Base-by-base conservation (phyloP, 2,329 filamentous ascomycete species). In the Fusarium sp. region DNA sequence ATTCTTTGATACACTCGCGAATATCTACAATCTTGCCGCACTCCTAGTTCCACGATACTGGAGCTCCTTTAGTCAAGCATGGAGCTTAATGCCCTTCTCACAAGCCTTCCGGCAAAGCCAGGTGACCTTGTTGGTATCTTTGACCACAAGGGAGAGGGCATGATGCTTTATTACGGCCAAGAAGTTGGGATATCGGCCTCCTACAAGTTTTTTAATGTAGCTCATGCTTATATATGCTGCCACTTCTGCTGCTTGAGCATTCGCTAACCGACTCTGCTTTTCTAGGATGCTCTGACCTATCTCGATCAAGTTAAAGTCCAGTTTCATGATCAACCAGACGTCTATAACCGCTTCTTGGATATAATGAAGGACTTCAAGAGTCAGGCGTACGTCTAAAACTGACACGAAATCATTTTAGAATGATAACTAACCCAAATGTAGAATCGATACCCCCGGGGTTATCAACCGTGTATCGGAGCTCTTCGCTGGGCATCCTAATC, bases 361-460 rank as follows among this genome's bases (percentile, higher is more conserved):
- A 99, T 99, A 47, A 99, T 99, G 96, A 99, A 99, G 76, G 96
- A 99, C 73, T 99, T 99, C 78, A 99, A 99, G 81, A 97, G 94
- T 73, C 95, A 97, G 81, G 94, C 94, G 88, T 94, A 83, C 81
- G 91, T 86, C 55, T 21, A 19, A 45, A 39, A 24, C 5, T 26
- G 14, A 19, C n/a, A 11, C 10, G 42, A 26, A 53, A 43, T 15
- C 24, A 15, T 40, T 2, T 14, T 11, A 19, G 17, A 10, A 23
- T 12, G 10, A 11, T 39, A 58, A 59, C 73, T 82, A 66, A 83
- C 26, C 10, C 67, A 11, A 49, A 58, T 24, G 24, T 59, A 90
- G 91, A 5, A 99, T 99, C 73, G 96, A 99, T 77, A 99, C 96
- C 0, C 96, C 96, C 0, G 96, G 96, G 2, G 96, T 99, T 4